These are phyloP conservation scores for Dryas drummondii DNA, from an alignment of 306 rosid species.

Conservation along the genomic window DNA sequence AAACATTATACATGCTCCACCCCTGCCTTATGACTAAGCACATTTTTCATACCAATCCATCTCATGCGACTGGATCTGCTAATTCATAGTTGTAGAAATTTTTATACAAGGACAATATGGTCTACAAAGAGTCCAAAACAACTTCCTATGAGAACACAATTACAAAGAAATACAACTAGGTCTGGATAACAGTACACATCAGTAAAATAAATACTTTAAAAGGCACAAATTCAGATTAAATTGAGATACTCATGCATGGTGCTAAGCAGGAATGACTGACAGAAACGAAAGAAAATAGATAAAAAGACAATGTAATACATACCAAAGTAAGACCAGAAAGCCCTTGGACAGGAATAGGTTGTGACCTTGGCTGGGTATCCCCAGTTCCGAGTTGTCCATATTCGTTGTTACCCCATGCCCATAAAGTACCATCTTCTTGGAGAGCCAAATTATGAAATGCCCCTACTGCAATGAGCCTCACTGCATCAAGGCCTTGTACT, in stretches of 20 bases:
- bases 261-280: not conserved
- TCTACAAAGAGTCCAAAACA: not conserved
- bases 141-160: not conserved
- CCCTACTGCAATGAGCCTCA: conserved; percentile 91
- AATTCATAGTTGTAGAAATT: not conserved
- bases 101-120: not conserved
- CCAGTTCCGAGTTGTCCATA: conserved; percentile 99
- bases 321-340: conserved; percentile 89
- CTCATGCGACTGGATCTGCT: not conserved
- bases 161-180: not conserved
- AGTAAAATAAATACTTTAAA: not conserved
- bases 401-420: conserved; percentile 99
- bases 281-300: not conserved
- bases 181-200: not conserved
- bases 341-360: conserved; percentile 88
- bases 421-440: conserved; percentile 85
- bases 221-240: not conserved
- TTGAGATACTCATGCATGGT: not conserved
- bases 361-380: conserved; percentile 99
- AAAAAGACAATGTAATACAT: conserved; percentile 29
- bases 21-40: not conserved
- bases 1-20: not conserved
- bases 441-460: conserved; percentile 99
- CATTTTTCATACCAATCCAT: not conserved
- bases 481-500: conserved; percentile 93